Base-by-base conservation (phyloP, 1,139 yeast genomes). In the Pichia sp. region DNA sequence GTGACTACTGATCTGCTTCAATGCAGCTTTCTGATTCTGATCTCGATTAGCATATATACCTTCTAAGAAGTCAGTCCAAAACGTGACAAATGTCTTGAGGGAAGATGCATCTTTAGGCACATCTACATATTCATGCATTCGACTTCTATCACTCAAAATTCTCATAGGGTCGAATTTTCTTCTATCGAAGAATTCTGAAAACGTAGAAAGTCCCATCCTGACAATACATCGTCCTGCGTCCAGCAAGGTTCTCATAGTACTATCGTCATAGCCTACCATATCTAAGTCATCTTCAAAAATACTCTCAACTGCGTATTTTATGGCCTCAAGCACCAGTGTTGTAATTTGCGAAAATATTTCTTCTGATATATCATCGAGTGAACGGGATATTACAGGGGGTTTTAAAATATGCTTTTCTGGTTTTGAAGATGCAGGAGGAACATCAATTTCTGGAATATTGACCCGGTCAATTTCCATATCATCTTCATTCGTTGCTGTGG, bases 281-380 rank as follows among this genome's bases (percentile, higher is more conserved):
- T 73, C 78, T 25, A 81, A 56, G 46, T 82, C 87, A 1, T 80
- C 85, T 0, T 80, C 89, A 61, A 78, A 87, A 37, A 73, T 80
- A 3, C 69, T 63, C n/a, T 62, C 66, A 80, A 87, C 75, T 31
- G 80, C 76, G 50, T 67, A 68, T 53, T 80, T 82, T 1, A 83
- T 70, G 0, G 80, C 78, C 2, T 79, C 75, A 12, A 72, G 59
- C 0, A 75, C 68, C 1, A 81, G 55, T 3, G 63, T 62, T 49
- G 71, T 73, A 0, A 80, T 68, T 60, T 84, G 86, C 0, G 57
- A 51, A 55, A 66, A 73, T 0, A 74, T 57, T 8, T 49, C 50
- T 3, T 34, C n/a, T 2, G 50, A 39, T 3, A 51, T 53, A 2
- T 55, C 56, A n/a, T 40, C 12, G 12, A 30, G 18, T 5, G 41